These are phyloP conservation scores for Pythium insidiosum DNA, from an alignment of 352 stramenopile species.

Conservation along the genomic window DNA sequence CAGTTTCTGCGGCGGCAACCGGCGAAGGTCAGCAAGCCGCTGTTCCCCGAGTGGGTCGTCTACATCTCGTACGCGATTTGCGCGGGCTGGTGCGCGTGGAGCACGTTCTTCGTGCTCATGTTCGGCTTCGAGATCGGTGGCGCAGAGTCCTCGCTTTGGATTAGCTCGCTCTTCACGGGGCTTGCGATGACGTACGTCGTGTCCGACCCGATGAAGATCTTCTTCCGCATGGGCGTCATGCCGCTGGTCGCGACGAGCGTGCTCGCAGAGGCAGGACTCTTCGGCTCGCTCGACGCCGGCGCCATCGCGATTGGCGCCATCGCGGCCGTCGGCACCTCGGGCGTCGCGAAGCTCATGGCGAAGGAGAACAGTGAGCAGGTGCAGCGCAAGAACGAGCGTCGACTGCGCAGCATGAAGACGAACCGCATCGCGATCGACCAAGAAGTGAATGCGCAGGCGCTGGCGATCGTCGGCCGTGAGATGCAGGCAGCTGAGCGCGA, in stretches of 20 bases:
- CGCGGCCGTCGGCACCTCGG: slow-evolving; percentile 30
- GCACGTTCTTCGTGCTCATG: slow-evolving; percentile 61
- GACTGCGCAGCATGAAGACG: slow-evolving; percentile 12
- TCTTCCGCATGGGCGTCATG: slow-evolving; percentile 66
- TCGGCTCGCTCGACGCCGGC: slow-evolving; percentile 38
- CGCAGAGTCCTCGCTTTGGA: slow-evolving; percentile 52
- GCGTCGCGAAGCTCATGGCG: slow-evolving; percentile 36
- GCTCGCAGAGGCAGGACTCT: slow-evolving; percentile 41
- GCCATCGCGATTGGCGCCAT: slow-evolving; percentile 33
- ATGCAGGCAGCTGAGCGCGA: too few relatives aligned
- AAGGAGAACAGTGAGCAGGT: too few relatives aligned
- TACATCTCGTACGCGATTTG: slow-evolving; percentile 65
- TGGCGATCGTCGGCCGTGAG: slow-evolving; percentile 13
- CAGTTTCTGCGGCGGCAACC: slow-evolving; percentile 49
- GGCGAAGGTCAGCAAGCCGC: slow-evolving; percentile 30
- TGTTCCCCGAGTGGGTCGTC: slow-evolving; percentile 71
- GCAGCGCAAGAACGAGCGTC: slow-evolving; percentile 9
- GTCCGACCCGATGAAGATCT: slow-evolving; percentile 59
- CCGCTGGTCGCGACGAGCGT: slow-evolving; percentile 47
- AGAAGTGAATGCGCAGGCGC: slow-evolving; percentile 10
- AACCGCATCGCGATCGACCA: slow-evolving; percentile 23
- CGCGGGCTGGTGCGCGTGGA: slow-evolving; percentile 40
- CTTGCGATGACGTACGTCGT: slow-evolving; percentile 51
- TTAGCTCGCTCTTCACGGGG: slow-evolving; percentile 45
- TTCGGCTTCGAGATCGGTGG: slow-evolving; percentile 57